phyloP scores from a whole-genome alignment of 441 rosid genomes.

The Gossypium gossypioides region DNA sequence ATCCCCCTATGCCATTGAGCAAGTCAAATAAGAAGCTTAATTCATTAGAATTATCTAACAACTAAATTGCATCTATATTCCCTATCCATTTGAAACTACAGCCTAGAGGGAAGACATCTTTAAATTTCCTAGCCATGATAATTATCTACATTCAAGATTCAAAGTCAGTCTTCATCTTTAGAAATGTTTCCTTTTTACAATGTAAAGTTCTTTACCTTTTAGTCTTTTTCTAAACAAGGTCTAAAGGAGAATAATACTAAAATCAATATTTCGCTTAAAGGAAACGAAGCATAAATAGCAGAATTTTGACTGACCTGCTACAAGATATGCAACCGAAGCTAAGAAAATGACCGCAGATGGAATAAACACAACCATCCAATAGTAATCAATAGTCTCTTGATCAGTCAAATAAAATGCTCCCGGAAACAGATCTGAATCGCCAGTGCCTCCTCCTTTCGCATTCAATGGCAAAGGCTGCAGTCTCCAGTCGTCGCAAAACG shows the following conservation, averaged over 20 bases:
- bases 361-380: constrained; percentile 73
- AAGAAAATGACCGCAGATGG: constrained; percentile 56
- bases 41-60: neutral
- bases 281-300: neutral
- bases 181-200: neutral
- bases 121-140: no score
- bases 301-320: constrained; percentile 39
- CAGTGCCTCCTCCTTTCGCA: constrained; percentile 40
- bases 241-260: neutral
- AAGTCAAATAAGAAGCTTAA: neutral
- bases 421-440: constrained; percentile 49
- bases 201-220: neutral
- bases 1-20: neutral
- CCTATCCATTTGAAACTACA: neutral
- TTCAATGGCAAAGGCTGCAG: constrained; percentile 46
- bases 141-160: neutral
- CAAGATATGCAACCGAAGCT: constrained; percentile 52
- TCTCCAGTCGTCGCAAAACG: constrained; percentile 60
- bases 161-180: neutral
- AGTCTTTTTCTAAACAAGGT: neutral
- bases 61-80: neutral
- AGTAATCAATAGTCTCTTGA: constrained; percentile 76
- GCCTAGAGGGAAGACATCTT: no score
- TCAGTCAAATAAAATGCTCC: constrained; percentile 81
- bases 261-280: neutral